Conservation (phyloP, 768 basidiomycete species). For the Coprinopsis strossmayeri region DNA sequence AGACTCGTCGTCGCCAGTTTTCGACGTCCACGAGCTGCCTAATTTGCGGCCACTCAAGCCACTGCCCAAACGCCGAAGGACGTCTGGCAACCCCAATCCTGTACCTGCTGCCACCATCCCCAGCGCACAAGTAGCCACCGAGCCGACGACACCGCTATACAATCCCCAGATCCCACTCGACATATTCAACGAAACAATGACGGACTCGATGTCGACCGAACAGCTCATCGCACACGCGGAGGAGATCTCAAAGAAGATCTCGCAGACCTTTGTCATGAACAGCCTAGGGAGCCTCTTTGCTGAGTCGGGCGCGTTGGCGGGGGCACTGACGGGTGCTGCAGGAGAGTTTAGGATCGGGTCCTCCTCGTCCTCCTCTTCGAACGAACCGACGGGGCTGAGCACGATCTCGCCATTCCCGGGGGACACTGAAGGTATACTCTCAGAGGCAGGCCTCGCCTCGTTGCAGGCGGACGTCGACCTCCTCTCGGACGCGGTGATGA, state of each 20-base stretch:
- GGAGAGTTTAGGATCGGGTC: too few species aligned
- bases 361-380: too few species aligned
- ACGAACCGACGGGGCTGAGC: too few species aligned
- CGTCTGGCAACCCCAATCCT: too few species aligned
- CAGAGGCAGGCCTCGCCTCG: neutral
- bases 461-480: neutral
- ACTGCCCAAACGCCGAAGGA: constrained; percentile 4
- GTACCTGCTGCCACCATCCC: too few species aligned
- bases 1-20: constrained; percentile 1
- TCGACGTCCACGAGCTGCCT: constrained; percentile 3
- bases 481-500: neutral
- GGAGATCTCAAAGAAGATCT: constrained; percentile 1
- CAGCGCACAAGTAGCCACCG: neutral
- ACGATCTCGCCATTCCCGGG: too few species aligned
- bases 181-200: neutral
- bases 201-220: neutral
- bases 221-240: constrained; percentile 9
- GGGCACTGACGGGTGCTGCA: too few species aligned
- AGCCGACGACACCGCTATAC: constrained; percentile 1
- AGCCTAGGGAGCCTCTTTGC: neutral
- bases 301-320: neutral
- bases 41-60: constrained; percentile 5
- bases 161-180: neutral
- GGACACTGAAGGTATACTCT: neutral
- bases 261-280: constrained; percentile 4